Conservation (phyloP, 2,329 filamentous ascomycete genomes). For the Sporothrix schenckii region DNA sequence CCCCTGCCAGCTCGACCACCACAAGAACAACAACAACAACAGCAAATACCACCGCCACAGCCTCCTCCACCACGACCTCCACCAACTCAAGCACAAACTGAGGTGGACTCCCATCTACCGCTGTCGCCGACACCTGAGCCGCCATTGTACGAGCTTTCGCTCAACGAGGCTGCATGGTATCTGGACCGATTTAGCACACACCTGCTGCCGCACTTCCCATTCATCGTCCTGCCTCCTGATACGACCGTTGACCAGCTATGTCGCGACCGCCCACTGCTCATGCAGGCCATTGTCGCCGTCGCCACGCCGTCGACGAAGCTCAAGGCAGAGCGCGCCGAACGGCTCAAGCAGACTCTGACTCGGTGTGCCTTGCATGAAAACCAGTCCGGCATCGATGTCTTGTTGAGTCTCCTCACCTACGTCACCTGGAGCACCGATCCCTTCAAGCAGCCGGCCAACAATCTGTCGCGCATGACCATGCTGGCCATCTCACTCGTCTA, state of each 20-base stretch:
- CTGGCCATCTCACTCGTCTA: slow-evolving; percentile 45
- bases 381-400: slow-evolving; percentile 43
- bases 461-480: slow-evolving; percentile 45
- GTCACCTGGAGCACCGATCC: slow-evolving; percentile 44
- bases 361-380: slow-evolving; percentile 40
- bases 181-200: slow-evolving; percentile 41
- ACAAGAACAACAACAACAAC: too few species aligned
- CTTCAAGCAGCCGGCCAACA: slow-evolving; percentile 41
- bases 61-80: background rate
- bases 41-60: background rate
- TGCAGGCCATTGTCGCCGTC: slow-evolving; percentile 45
- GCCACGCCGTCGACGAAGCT: slow-evolving; percentile 41
- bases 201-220: slow-evolving; percentile 46
- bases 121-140: slow-evolving; percentile 19
- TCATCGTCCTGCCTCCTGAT: slow-evolving; percentile 41
- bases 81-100: background rate
- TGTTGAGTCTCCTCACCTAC: slow-evolving; percentile 45
- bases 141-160: slow-evolving; percentile 16
- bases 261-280: slow-evolving; percentile 42
- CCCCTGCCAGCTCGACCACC: background rate
- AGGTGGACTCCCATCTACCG: background rate
- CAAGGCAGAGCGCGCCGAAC: slow-evolving; percentile 39
- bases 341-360: slow-evolving; percentile 42
- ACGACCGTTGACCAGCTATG: slow-evolving; percentile 42
- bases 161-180: slow-evolving; percentile 35